phyloP scores from a whole-genome alignment of 306 rosid species.

The Prunus padus region DNA sequence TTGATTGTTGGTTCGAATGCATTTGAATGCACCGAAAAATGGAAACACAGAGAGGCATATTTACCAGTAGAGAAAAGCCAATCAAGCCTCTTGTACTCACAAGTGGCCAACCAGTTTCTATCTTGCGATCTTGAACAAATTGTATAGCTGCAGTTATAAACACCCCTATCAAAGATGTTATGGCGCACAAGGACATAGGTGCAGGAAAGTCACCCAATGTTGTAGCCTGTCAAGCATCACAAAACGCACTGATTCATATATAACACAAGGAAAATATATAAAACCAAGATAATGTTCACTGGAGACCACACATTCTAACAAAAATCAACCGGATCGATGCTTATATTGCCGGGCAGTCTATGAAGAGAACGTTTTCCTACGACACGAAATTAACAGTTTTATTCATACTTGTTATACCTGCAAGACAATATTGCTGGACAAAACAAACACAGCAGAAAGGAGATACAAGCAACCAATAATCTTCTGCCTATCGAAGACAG shows the following conservation, averaged over 20 bases:
- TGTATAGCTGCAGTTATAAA: conserved; percentile 46
- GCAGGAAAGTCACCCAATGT: conserved; percentile 73
- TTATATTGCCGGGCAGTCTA: too few relatives aligned
- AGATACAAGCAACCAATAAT: conserved; percentile 74
- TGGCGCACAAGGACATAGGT: conserved; percentile 65
- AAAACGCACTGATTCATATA: background rate
- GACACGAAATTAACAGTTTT: background rate
- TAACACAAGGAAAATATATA: background rate
- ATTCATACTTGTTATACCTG: conserved; percentile 41
- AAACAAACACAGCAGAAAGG: conserved; percentile 46
- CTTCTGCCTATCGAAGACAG: conserved; percentile 52
- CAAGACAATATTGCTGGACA: conserved; percentile 61
- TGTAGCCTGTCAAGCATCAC: conserved; percentile 47
- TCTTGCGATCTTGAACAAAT: conserved; percentile 32
- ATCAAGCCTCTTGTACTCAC: conserved; percentile 41
- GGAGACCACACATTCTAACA: background rate
- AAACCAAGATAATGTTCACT: background rate
- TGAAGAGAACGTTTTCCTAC: background rate
- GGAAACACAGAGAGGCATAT: background rate
- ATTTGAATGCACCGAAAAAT: background rate
- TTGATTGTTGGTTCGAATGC: background rate
- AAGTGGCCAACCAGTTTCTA: conserved; percentile 40
- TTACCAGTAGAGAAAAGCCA: conserved; percentile 55
- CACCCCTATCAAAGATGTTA: conserved; percentile 65
- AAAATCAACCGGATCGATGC: background rate